Percentiles rank a stretch among this genome's conserved stretches.
Conservation (phyloP, 805 yeast species). For the Cyberlindnera mississippiensis region DNA sequence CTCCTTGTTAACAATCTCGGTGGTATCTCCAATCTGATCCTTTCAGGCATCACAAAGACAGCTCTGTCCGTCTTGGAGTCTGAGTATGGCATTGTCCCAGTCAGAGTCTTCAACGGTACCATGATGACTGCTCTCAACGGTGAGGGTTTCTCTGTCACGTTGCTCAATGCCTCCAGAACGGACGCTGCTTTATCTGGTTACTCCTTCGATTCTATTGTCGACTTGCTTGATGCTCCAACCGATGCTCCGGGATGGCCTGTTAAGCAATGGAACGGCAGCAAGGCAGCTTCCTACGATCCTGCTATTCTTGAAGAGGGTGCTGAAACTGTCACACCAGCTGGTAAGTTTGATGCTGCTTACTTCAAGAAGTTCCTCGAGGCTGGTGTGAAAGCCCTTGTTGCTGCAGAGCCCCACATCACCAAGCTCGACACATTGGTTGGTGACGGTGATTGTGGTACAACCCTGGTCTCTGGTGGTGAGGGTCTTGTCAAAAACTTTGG, state of each 20-base stretch:
- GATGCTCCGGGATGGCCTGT: slow-evolving; percentile 78
- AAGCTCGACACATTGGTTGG: slow-evolving; percentile 86
- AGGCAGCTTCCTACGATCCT: slow-evolving; percentile 31
- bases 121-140: slow-evolving; percentile 89
- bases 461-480: slow-evolving; percentile 77
- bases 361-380: slow-evolving; percentile 37
- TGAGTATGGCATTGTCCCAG: slow-evolving; percentile 55
- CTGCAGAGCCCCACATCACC: slow-evolving; percentile 81
- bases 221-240: slow-evolving; percentile 65
- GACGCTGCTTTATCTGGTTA: slow-evolving; percentile 29
- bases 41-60: slow-evolving; percentile 65
- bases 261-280: slow-evolving; percentile 22
- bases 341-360: slow-evolving; percentile 31
- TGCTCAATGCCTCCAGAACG: slow-evolving; percentile 63
- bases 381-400: slow-evolving; percentile 49
- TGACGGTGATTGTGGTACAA: slow-evolving; percentile 97
- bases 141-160: slow-evolving; percentile 85
- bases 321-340: slow-evolving; percentile 33
- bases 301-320: slow-evolving; percentile 28
- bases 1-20: slow-evolving; percentile 83
- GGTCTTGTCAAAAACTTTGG: slow-evolving; percentile 58
- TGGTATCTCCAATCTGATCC: slow-evolving; percentile 78
- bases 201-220: slow-evolving; percentile 38
- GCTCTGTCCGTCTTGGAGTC: slow-evolving; percentile 49
- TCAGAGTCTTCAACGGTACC: slow-evolving; percentile 67